A percentile compares a stretch with the other conserved stretches of the same genome.
These are phyloP conservation scores for Zanthoxylum bungeanum DNA, from an alignment of 345 rosid genomes.

Conservation along the genomic window DNA sequence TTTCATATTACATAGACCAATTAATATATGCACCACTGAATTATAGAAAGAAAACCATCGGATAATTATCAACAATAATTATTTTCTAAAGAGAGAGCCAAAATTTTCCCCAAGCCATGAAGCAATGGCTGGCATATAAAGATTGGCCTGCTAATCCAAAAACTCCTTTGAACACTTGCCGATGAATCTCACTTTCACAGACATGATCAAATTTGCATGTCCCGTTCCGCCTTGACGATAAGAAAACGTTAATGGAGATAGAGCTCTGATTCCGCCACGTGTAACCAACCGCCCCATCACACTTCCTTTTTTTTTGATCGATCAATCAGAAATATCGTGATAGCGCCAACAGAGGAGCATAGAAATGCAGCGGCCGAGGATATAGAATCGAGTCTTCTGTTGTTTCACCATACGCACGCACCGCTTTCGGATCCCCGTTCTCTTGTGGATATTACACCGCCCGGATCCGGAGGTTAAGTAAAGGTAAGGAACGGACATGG, in stretches of 20 bases:
- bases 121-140: too few species aligned
- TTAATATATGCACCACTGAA: too few species aligned
- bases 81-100: not conserved
- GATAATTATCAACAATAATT: too few species aligned
- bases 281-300: not conserved
- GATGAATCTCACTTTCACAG: not conserved
- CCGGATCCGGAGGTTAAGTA: conserved; percentile 16
- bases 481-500: conserved; percentile 35
- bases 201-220: not conserved
- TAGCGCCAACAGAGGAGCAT: conserved; percentile 89
- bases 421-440: conserved; percentile 38
- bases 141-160: not conserved
- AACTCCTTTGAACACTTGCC: not conserved
- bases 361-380: conserved; percentile 69
- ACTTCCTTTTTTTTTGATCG: not conserved
- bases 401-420: conserved; percentile 65
- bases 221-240: not conserved
- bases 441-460: conserved; percentile 20
- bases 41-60: too few species aligned
- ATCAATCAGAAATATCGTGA: conserved; percentile 34
- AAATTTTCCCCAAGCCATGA: too few species aligned
- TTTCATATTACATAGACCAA: too few species aligned
- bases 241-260: not conserved
- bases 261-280: not conserved
- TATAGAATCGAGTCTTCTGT: conserved; percentile 74